phyloP scores from a whole-genome alignment of 1,284 basidiomycete genomes.

The Pascua sp. region DNA sequence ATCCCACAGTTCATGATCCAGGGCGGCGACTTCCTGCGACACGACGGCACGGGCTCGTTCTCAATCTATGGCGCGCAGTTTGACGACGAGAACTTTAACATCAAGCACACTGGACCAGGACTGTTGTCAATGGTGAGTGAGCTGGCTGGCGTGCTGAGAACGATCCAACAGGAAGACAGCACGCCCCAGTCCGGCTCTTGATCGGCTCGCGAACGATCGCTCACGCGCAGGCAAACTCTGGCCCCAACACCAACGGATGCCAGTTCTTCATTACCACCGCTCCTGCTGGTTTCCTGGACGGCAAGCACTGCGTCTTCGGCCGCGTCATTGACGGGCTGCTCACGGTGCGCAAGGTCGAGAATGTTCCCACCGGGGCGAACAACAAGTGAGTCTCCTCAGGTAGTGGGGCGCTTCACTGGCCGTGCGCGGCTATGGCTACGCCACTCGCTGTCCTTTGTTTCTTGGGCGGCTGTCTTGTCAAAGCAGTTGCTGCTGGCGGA shows the following conservation, averaged over 20 bases:
- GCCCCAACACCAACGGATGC: conserved; percentile 86
- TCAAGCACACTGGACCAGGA: conserved; percentile 82
- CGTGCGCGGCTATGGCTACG: no score
- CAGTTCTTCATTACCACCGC: conserved; percentile 97
- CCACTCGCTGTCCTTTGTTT: no score
- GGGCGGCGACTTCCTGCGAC: conserved; percentile 72
- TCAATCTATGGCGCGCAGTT: conserved; percentile 94
- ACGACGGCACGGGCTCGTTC: conserved; percentile 91
- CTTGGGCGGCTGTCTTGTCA: no score
- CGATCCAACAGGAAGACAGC: no score
- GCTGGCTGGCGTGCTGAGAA: rapidly evolving
- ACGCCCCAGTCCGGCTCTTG: no score
- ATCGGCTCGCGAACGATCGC: neutral
- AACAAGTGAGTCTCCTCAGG: conserved; percentile 26
- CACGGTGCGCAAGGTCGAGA: conserved; percentile 89
- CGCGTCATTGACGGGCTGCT: conserved; percentile 83
- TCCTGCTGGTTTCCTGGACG: conserved; percentile 88
- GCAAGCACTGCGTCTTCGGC: conserved; percentile 92
- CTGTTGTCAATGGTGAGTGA: conserved; percentile 73
- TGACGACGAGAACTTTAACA: conserved; percentile 90
- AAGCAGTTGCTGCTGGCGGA: no score
- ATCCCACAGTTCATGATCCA: conserved; percentile 54
- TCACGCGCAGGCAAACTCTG: conserved; percentile 74
- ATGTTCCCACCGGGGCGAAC: conserved; percentile 73
- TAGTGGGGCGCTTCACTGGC: no score